Evolutionary conservation across 2,329 filamentous ascomycete genomes (phyloP), one percentile per base, ranked within the genome.

Genomic region (Claviceps lovelessii): DNA sequence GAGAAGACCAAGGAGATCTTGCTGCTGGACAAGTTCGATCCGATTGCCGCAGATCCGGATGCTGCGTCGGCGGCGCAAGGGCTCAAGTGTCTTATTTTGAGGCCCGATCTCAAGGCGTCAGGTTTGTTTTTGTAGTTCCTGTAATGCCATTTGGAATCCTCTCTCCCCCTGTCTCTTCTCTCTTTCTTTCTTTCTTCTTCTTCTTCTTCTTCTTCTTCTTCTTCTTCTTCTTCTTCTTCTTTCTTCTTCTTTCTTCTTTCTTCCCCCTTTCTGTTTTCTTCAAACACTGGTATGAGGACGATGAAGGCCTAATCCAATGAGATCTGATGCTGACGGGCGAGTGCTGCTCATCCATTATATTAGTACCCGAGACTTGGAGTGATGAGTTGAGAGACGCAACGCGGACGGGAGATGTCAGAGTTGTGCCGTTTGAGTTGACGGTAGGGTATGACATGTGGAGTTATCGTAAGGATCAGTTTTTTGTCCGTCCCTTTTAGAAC

Each of bases 361-460:
- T 37, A 73, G 68, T 69, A 5, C 77, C 79, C 49, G 79, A 81
- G 46, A 94, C 88, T 28, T 95, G 89, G 86, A 88, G 88, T 54
- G 65, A 80, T 5, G 79, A 76, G 44, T 69, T 96, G 49, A 77
- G 74, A 57, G 80, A 88, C 58, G 81, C 88, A 39, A 79, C 90
- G 5, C 75, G 84, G 59, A 74, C 76, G 52, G 79, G 85, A 33
- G 81, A 88, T 47, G 70, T 96, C 35, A 78, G 77, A 19, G 69
- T 97, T 39, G 73, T 90, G 1, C 85, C 88, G 1, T 96, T 85
- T 68, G 77, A 86, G 57, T 70, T 97, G 55, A 72, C 79, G 41
- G 76, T 97, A 56, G 81, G 85, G 61, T 98, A 98, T 70, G 79
- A 86, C 62, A 84, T 90, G 70, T 97, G 90, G 88, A 85, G 76